Percentiles rank a stretch among this genome's conserved stretches.
Conservation (phyloP, 148 eudicot genomes). For the Persicaria tinctoria region DNA sequence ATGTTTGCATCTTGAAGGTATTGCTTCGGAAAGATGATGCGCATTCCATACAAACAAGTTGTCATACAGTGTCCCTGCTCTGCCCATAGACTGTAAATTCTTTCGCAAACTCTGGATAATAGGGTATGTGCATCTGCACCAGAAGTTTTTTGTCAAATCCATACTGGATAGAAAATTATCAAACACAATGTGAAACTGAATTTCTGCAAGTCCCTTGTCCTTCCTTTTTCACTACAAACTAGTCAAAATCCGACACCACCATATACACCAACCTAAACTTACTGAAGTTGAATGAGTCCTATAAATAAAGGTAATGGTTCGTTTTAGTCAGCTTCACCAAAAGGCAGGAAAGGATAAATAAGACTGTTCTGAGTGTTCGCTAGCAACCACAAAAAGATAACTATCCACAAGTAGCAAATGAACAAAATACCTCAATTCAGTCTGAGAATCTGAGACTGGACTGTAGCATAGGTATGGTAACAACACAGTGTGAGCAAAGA, state of each 20-base stretch:
- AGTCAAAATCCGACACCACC: neutral
- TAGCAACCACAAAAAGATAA: neutral
- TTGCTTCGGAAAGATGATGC: conserved; percentile 43
- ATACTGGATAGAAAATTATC: conserved; percentile 93
- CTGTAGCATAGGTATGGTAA: conserved; percentile 71
- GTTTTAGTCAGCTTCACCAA: no score
- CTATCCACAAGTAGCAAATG: neutral
- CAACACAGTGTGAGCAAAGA: conserved; percentile 76
- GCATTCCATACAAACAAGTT: conserved; percentile 94
- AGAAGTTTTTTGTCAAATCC: conserved; percentile 93
- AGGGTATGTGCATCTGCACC: conserved; percentile 94
- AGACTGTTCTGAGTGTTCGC: neutral
- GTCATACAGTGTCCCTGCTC: conserved; percentile 67
- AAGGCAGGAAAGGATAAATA: neutral
- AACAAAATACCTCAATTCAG: conserved; percentile 64
- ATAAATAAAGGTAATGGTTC: no score
- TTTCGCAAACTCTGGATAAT: conserved; percentile 87
- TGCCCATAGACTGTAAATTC: conserved; percentile 61
- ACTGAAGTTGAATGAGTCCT: no score
- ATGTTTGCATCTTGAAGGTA: conserved; percentile 55
- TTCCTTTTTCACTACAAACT: neutral
- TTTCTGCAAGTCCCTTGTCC: neutral
- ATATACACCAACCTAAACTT: neutral
- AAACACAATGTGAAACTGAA: neutral
- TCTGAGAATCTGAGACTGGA: conserved; percentile 87